These are phyloP conservation scores for Helianthus tuberosus DNA, from an alignment of 129 eudicot species.

Conservation along the genomic window DNA sequence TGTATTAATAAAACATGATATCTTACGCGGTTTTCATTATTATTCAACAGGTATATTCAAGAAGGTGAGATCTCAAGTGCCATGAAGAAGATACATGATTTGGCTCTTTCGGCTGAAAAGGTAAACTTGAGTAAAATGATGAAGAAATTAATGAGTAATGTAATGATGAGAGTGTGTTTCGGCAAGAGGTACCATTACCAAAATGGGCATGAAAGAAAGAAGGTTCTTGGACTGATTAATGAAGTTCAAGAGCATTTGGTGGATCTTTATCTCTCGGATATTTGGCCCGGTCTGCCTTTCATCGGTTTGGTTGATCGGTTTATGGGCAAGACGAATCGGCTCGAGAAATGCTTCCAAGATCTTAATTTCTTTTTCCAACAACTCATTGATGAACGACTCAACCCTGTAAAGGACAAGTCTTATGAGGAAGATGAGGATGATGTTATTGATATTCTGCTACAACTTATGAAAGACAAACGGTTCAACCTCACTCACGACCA, in stretches of 20 bases:
- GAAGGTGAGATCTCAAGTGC: slow-evolving; percentile 27
- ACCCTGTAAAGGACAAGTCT: neutral
- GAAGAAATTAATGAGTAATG: slow-evolving; percentile 8
- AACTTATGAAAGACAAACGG: slow-evolving; percentile 11
- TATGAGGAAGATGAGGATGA: slow-evolving; percentile 9
- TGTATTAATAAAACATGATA: no score
- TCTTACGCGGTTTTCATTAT: no score
- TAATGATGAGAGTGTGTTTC: slow-evolving; percentile 27
- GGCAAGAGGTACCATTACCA: slow-evolving; percentile 31
- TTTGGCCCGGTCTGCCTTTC: slow-evolving; percentile 40
- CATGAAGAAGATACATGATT: slow-evolving; percentile 19
- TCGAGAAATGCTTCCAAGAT: slow-evolving; percentile 4
- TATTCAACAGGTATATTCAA: slow-evolving; percentile 13
- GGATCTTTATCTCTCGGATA: slow-evolving; percentile 21
- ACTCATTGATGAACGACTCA: slow-evolving; percentile 1
- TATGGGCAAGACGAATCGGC: slow-evolving; percentile 19
- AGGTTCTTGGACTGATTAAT: slow-evolving; percentile 10
- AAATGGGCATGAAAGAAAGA: slow-evolving; percentile 11
- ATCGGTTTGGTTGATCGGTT: slow-evolving; percentile 36
- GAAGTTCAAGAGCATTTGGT: slow-evolving; percentile 20
- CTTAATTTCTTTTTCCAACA: slow-evolving; percentile 17
- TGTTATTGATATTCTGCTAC: slow-evolving; percentile 21
- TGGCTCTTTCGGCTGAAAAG: slow-evolving; percentile 20
- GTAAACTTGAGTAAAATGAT: slow-evolving; percentile 22
- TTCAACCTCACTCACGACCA: slow-evolving; percentile 14